Base-by-base conservation (phyloP, 495 filamentous ascomycete species). In the Penicillium cataractarum region DNA sequence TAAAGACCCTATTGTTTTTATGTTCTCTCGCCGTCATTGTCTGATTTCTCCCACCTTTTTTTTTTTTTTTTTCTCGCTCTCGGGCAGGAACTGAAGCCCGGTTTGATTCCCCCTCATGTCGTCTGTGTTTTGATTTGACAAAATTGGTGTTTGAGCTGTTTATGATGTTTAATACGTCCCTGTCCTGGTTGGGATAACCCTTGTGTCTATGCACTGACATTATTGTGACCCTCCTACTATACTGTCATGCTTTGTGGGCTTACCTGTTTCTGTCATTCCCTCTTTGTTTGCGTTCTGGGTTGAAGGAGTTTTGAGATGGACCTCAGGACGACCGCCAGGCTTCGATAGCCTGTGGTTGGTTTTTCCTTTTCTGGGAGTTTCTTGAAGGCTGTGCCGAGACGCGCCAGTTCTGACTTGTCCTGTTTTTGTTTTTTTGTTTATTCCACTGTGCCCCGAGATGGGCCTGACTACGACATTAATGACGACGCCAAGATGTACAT, bases 401-500 rank as follows among this genome's bases (percentile, higher is more conserved):
- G 66, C 63, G 65, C 67, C 64, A 65, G 65, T 63, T 73, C 65
- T 71, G 66, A 71, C 58, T 63, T 60, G 58, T 65, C 66, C 22
- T 29, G 22, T 50, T 50, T 68, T 55, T 66, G 68, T 31, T 31
- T 31, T 31, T 71, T 66, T 71, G n/a, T n/a, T n/a, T n/a, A 70
- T 74, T 65, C 62, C 61, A 64, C 64, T 65, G 68, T 63, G 65
- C 63, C 66, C 65, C 65, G 61, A 65, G 61, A 75, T 71, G 75
- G 51, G 77, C 67, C 68, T 72, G 71, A 63, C 74, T 69, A 80
- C 69, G 76, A 80, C 72, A 66, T 78, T 78, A 72, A 76, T 73
- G 71, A 80, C 67, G 73, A 80, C 73, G 73, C 65, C 71, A 78
- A 75, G 77, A 78, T 76, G 76, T 76, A 77, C 73, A 79, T 76